These are phyloP conservation scores for Yamadazyma membranifaciens DNA, from an alignment of 1,139 yeast species.

Conservation along the genomic window DNA sequence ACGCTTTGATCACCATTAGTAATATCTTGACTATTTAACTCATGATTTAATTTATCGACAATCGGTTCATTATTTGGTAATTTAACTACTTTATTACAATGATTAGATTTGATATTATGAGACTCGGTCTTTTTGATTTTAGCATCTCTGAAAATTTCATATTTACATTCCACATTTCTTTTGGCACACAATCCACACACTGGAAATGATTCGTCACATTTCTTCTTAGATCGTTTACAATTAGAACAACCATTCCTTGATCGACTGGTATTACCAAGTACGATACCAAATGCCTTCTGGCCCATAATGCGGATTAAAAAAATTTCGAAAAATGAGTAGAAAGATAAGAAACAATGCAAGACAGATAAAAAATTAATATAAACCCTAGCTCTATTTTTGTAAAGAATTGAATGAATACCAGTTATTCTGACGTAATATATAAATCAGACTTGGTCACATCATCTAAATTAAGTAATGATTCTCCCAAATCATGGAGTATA, in stretches of 20 bases:
- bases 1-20: too few relatives aligned
- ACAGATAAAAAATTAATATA: neutral
- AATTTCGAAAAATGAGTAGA: too few relatives aligned
- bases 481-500: conserved; percentile 26
- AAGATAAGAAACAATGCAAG: too few relatives aligned
- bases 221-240: conserved; percentile 15
- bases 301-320: neutral
- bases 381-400: neutral
- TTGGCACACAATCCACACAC: conserved; percentile 11
- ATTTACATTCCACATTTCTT: conserved; percentile 8
- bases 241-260: conserved; percentile 15
- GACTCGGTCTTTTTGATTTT: conserved; percentile 1
- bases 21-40: too few relatives aligned
- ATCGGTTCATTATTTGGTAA: neutral
- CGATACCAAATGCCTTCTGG: conserved; percentile 6
- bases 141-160: conserved; percentile 9
- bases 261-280: conserved; percentile 10
- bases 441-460: conserved; percentile 19
- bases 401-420: neutral
- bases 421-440: neutral
- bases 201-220: conserved; percentile 14
- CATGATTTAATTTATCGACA: too few relatives aligned
- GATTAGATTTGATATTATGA: neutral
- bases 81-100: too few relatives aligned
- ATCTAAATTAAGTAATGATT: conserved; percentile 42